Conservation (phyloP, 75 land plant genomes). For the Sequoiadendron giganteum region DNA sequence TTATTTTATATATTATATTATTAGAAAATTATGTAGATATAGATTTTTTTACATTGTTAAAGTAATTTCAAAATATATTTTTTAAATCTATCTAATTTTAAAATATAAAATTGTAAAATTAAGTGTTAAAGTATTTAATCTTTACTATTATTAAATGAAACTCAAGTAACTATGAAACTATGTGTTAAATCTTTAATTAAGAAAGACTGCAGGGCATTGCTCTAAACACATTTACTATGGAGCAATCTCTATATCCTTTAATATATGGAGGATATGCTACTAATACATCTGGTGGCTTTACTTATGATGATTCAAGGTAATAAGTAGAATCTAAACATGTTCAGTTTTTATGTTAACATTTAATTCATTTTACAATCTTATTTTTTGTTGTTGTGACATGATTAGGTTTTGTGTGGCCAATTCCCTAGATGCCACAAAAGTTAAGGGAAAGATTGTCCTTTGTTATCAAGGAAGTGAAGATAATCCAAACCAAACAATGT, state of each 20-base stretch:
- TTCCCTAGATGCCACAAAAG: slow-evolving; percentile 1
- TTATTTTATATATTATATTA: too few relatives aligned
- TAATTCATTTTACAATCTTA: too few relatives aligned
- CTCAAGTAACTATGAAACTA: neutral
- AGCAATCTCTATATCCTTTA: slow-evolving; percentile 1
- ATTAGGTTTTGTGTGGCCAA: slow-evolving; percentile 13
- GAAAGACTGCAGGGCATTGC: neutral
- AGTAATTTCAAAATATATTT: too few relatives aligned
- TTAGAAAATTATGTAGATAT: too few relatives aligned
- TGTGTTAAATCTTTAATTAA: neutral
- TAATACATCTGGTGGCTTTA: neutral
- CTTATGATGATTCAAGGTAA: slow-evolving; percentile 8
- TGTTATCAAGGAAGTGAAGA: slow-evolving; percentile 13
- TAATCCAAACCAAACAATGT: neutral
- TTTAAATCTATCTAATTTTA: too few relatives aligned
- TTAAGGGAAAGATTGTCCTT: slow-evolving; percentile 28
- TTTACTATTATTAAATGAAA: too few relatives aligned
- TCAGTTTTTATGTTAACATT: neutral
- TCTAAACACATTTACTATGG: neutral
- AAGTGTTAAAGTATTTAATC: too few relatives aligned
- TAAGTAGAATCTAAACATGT: neutral
- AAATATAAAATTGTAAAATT: too few relatives aligned
- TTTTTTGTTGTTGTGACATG: neutral
- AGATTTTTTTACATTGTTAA: too few relatives aligned
- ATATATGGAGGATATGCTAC: neutral